These are phyloP conservation scores for Petunia hybrid DNA, from an alignment of 305 asterid species.

Conservation along the genomic window DNA sequence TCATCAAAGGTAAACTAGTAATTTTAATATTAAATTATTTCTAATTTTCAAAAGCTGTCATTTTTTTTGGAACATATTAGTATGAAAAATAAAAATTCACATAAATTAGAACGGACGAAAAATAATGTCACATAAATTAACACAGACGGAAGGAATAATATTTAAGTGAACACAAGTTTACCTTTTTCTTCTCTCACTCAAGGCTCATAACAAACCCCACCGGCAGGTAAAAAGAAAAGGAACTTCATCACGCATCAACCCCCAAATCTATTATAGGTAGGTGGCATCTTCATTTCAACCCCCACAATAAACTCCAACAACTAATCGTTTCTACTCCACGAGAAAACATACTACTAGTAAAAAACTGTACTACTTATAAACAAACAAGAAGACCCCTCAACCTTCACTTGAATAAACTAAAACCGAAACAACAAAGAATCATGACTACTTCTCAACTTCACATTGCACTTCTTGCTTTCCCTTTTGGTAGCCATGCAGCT, in stretches of 20 bases:
- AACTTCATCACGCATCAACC: not conserved
- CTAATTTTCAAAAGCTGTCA: too few species aligned
- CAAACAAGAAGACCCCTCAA: not conserved
- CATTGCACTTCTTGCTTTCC: constrained; percentile 75
- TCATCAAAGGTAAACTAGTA: too few species aligned
- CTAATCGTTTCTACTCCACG: not conserved
- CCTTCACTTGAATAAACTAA: constrained; percentile 2
- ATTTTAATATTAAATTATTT: too few species aligned
- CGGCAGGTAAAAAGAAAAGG: too few species aligned
- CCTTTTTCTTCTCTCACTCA: not conserved
- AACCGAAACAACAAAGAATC: not conserved
- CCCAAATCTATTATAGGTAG: not conserved
- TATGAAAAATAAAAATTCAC: too few species aligned
- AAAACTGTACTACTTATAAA: not conserved
- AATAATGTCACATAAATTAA: too few species aligned
- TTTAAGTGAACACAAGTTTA: too few species aligned
- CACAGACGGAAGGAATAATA: too few species aligned
- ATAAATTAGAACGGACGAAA: too few species aligned
- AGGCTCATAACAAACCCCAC: not conserved
- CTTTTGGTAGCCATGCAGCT: constrained; percentile 79
- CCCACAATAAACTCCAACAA: not conserved
- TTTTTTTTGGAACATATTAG: too few species aligned
- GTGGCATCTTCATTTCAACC: not conserved
- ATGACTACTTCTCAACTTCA: constrained; percentile 52
- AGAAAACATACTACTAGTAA: not conserved